phyloP scores from a whole-genome alignment of 2,329 filamentous ascomycete species.

The Diplocarpon mali region DNA sequence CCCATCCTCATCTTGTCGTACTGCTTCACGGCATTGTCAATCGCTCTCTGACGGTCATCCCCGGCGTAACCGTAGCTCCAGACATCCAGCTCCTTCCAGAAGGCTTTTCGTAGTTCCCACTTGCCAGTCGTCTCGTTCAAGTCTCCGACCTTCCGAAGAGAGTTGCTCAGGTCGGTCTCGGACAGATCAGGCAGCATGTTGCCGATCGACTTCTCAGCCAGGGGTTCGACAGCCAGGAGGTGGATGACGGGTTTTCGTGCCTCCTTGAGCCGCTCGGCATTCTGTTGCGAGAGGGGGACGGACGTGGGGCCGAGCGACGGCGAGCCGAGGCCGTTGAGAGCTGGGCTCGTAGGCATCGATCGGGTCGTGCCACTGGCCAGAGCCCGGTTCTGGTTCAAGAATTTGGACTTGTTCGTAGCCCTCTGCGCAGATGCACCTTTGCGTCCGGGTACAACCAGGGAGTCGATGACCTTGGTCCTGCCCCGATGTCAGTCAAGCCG shows the following conservation, averaged over 20 bases:
- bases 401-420: slow-evolving; percentile 20
- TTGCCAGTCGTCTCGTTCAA: slow-evolving; percentile 37
- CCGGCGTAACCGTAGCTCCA: slow-evolving; percentile 48
- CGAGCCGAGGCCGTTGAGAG: slow-evolving; percentile 42
- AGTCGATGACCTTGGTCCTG: slow-evolving; percentile 31
- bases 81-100: slow-evolving; percentile 54
- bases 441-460: slow-evolving; percentile 15
- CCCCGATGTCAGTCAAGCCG: slow-evolving; percentile 24
- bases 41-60: slow-evolving; percentile 45
- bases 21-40: slow-evolving; percentile 48
- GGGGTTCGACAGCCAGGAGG: slow-evolving; percentile 45
- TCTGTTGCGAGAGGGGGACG: slow-evolving; percentile 39
- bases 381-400: slow-evolving; percentile 18
- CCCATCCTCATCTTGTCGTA: slow-evolving; percentile 50
- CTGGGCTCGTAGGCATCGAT: slow-evolving; percentile 44
- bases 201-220: slow-evolving; percentile 37
- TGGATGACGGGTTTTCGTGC: slow-evolving; percentile 45
- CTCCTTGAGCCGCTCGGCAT: slow-evolving; percentile 42
- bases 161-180: slow-evolving; percentile 41
- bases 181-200: slow-evolving; percentile 37
- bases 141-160: slow-evolving; percentile 48
- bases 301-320: slow-evolving; percentile 40
- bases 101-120: slow-evolving; percentile 45
- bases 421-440: slow-evolving; percentile 17
- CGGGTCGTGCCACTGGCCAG: slow-evolving; percentile 16